A percentile compares a stretch with the other conserved stretches of the same genome.
These are phyloP conservation scores for Buxus sempervirens DNA, from an alignment of 164 flowering plant species.

Conservation along the genomic window DNA sequence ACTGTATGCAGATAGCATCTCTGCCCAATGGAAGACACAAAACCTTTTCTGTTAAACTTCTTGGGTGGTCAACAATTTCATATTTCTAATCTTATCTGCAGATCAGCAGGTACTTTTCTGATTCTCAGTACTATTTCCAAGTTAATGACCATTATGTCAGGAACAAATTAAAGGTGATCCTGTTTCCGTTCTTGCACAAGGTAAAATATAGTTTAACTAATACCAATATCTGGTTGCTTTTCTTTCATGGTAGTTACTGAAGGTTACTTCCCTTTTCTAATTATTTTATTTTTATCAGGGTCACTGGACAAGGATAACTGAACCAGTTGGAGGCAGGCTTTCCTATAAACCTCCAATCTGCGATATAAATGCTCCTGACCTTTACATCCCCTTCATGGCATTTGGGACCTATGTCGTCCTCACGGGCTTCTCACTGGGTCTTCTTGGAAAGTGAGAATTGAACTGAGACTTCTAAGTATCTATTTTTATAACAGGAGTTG, in stretches of 20 bases:
- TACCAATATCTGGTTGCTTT: background rate
- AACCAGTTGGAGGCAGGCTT: conserved; percentile 23
- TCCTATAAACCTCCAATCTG: conserved; percentile 35
- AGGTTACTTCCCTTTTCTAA: background rate
- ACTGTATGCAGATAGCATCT: no score
- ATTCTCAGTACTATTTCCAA: background rate
- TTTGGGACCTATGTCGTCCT: conserved; percentile 38
- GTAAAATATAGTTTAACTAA: background rate
- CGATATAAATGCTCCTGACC: conserved; percentile 45
- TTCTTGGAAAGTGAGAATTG: conserved; percentile 29
- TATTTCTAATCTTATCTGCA: background rate
- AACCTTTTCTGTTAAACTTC: no score
- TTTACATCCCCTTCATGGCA: conserved; percentile 45
- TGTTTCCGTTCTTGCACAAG: background rate
- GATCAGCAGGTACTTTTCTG: background rate
- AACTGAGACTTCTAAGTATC: no score
- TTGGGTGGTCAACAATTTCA: no score
- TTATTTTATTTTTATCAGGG: conserved; percentile 19
- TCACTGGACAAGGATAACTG: conserved; percentile 37
- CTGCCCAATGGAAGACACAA: no score
- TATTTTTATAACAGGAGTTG: no score
- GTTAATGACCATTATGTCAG: background rate
- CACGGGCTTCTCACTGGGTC: conserved; percentile 30
- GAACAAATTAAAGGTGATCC: background rate
- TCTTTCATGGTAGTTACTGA: no score